These are phyloP conservation scores for Elaeis guineensis DNA, from an alignment of 176 grass and related monocot species.

Conservation along the genomic window DNA sequence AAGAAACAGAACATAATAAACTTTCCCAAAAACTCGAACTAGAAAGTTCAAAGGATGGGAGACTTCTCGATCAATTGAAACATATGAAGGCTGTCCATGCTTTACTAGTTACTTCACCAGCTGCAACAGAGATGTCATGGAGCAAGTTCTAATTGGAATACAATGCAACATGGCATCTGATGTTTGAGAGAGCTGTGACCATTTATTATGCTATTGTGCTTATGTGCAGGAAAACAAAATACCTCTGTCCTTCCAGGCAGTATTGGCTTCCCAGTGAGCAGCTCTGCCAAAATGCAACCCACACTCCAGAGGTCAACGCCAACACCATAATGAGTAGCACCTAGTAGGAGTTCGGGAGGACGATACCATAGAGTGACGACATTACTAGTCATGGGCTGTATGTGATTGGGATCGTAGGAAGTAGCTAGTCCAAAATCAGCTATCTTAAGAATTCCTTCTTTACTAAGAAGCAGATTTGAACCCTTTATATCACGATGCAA, in stretches of 20 bases:
- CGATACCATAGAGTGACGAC: constrained; percentile 99
- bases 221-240: neutral
- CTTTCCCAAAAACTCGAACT: neutral
- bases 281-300: constrained; percentile 83
- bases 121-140: no score
- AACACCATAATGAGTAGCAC: constrained; percentile 64
- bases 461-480: constrained; percentile 78
- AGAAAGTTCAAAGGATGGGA: no score
- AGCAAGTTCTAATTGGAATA: no score
- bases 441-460: constrained; percentile 78
- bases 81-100: no score
- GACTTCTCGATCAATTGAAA: no score
- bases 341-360: constrained; percentile 83
- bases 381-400: constrained; percentile 60
- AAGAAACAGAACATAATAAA: neutral
- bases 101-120: no score
- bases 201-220: neutral
- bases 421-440: constrained; percentile 88
- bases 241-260: constrained; percentile 90
- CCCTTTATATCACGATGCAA: constrained; percentile 93
- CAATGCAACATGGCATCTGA: no score
- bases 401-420: constrained; percentile 47
- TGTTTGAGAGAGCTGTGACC: no score
- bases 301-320: constrained; percentile 97
- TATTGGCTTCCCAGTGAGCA: constrained; percentile 62